Evolutionary conservation across 352 stramenopile species (phyloP).

Genomic region (Globisporangium orthogonon): DNA sequence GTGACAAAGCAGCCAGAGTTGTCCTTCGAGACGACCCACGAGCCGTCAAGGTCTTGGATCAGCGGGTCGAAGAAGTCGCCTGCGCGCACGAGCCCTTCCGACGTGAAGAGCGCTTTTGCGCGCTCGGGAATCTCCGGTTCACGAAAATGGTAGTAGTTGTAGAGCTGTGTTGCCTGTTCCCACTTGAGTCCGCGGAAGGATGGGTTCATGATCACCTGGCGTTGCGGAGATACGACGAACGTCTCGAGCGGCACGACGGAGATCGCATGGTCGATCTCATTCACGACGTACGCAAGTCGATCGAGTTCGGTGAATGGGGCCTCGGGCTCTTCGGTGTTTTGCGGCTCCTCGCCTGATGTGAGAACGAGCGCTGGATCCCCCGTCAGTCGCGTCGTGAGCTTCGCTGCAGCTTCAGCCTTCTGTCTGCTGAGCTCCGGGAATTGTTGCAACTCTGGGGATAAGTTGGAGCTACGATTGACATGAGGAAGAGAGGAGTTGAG

Average conservation of each 20-base stretch:
- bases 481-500: background rate
- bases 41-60: slow-evolving; percentile 56
- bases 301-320: slow-evolving; percentile 63
- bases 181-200: slow-evolving; percentile 64
- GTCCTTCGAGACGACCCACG: slow-evolving; percentile 55
- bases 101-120: slow-evolving; percentile 41
- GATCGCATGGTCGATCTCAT: slow-evolving; percentile 54
- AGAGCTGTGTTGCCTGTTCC: slow-evolving; percentile 51
- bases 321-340: slow-evolving; percentile 35
- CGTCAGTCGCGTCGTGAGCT: slow-evolving; percentile 49
- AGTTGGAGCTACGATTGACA: slow-evolving; percentile 43
- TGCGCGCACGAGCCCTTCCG: slow-evolving; percentile 52
- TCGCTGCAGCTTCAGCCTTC: slow-evolving; percentile 37
- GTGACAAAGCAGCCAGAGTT: slow-evolving; percentile 55
- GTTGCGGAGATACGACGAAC: slow-evolving; percentile 63
- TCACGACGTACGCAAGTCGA: slow-evolving; percentile 55
- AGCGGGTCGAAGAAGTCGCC: slow-evolving; percentile 68
- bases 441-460: slow-evolving; percentile 70
- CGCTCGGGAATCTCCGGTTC: slow-evolving; percentile 55
- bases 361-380: slow-evolving; percentile 62
- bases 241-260: slow-evolving; percentile 58
- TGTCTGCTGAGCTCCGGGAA: slow-evolving; percentile 63
- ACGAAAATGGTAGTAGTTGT: slow-evolving; percentile 78
- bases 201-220: slow-evolving; percentile 57
- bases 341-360: slow-evolving; percentile 19